These are phyloP conservation scores for Colletotrichum spinosum DNA, from an alignment of 2,329 filamentous ascomycete genomes.

Conservation along the genomic window DNA sequence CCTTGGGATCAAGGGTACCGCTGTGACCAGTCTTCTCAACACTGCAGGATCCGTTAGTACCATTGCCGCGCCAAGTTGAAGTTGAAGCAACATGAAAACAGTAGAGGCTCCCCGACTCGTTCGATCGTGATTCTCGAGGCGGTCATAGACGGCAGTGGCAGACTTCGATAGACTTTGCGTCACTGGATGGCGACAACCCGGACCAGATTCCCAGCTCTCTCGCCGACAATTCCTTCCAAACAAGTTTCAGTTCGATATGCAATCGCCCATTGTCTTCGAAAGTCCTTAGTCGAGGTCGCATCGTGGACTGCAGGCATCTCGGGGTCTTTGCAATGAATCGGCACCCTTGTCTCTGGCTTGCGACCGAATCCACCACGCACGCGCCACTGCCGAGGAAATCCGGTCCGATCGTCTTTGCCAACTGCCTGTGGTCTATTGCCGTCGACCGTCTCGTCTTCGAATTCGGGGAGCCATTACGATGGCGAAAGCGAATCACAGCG, in stretches of 20 bases:
- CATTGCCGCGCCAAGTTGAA: not conserved
- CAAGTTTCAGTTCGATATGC: not conserved
- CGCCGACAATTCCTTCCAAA: not conserved
- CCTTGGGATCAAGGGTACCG: constrained; percentile 97
- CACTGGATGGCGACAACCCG: too few relatives aligned
- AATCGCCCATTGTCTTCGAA: not conserved
- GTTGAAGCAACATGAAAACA: not conserved
- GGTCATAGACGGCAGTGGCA: constrained; percentile 18
- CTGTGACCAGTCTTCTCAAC: constrained; percentile 98
- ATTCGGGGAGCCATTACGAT: constrained; percentile 3
- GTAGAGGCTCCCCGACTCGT: constrained; percentile 14
- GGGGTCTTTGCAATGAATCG: not conserved
- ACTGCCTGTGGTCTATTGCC: not conserved
- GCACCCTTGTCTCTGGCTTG: constrained; percentile 11
- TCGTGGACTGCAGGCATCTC: not conserved
- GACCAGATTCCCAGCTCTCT: too few relatives aligned
- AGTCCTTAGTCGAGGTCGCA: too few relatives aligned
- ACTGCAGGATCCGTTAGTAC: constrained; percentile 54
- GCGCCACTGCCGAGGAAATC: not conserved
- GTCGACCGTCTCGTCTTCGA: constrained; percentile 3
- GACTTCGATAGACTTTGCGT: not conserved
- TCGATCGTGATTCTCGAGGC: constrained; percentile 1
- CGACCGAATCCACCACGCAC: not conserved
- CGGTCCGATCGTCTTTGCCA: not conserved
- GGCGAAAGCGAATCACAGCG: constrained; percentile 2